Percentiles rank a stretch among this genome's conserved stretches.
These are phyloP conservation scores for Kwoniella sp. DNA, from an alignment of 768 basidiomycete species.

Conservation along the genomic window DNA sequence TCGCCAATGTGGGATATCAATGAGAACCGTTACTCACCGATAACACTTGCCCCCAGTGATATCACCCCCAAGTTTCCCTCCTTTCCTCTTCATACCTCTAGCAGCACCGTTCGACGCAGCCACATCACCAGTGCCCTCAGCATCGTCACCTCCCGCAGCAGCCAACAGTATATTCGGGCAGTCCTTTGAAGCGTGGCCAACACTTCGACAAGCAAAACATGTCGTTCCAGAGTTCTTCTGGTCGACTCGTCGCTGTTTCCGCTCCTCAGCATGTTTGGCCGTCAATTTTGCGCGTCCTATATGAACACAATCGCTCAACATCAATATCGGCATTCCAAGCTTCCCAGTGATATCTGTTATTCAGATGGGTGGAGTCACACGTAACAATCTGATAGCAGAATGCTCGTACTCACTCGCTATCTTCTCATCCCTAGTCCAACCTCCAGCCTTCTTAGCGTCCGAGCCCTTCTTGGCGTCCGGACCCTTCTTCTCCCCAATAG, in stretches of 20 bases:
- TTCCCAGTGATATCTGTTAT: too few relatives aligned
- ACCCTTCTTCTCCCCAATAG: conserved; percentile 30
- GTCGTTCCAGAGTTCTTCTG: conserved; percentile 61
- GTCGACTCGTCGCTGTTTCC: conserved; percentile 67
- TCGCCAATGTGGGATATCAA: too few relatives aligned
- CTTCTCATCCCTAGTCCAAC: conserved; percentile 43
- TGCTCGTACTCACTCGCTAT: conserved; percentile 42
- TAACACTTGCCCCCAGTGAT: conserved; percentile 68
- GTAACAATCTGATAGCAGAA: conserved; percentile 10
- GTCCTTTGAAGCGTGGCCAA: conserved; percentile 78
- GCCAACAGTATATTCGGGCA: conserved; percentile 64
- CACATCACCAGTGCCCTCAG: background rate
- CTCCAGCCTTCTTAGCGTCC: conserved; percentile 38
- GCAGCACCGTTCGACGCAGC: conserved; percentile 25
- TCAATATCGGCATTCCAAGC: too few relatives aligned
- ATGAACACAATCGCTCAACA: background rate
- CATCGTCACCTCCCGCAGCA: conserved; percentile 18
- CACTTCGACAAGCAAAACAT: conserved; percentile 83
- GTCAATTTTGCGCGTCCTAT: conserved; percentile 31
- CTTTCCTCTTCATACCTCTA: conserved; percentile 44
- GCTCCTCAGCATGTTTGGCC: conserved; percentile 60
- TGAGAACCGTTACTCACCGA: too few relatives aligned
- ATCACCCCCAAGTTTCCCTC: conserved; percentile 44
- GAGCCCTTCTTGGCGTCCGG: conserved; percentile 43
- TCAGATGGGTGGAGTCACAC: too few relatives aligned